Evolutionary conservation across 2,329 filamentous ascomycete genomes (phyloP).

Genomic region (Lojkania enalia): DNA sequence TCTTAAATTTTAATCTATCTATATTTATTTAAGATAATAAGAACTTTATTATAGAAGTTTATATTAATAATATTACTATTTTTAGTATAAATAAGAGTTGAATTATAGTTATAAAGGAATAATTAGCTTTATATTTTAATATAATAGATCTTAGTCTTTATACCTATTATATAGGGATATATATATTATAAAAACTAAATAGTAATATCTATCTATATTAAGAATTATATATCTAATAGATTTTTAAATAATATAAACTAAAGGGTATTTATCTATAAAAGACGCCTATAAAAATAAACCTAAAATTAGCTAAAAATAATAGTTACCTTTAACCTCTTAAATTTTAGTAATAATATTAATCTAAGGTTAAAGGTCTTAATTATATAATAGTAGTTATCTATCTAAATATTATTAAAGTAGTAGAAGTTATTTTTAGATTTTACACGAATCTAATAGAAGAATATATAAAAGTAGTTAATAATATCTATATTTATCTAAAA

Average conservation of each 20-base stretch:
- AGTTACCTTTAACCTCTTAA: too few species aligned
- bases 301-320: too few species aligned
- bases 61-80: background rate
- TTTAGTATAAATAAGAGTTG: background rate
- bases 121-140: background rate
- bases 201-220: background rate
- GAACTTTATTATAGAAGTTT: too few species aligned
- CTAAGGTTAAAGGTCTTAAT: background rate
- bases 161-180: background rate
- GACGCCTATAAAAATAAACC: too few species aligned
- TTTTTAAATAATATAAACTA: too few species aligned
- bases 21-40: background rate
- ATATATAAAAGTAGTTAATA: background rate
- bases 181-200: background rate
- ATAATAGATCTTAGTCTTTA: background rate
- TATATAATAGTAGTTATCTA: background rate
- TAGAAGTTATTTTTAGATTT: background rate
- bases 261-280: too few species aligned
- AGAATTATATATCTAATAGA: background rate
- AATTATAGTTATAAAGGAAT: background rate
- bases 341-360: too few species aligned
- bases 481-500: background rate
- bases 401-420: background rate
- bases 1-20: background rate
- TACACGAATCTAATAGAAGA: background rate